phyloP scores from a whole-genome alignment of 2,329 filamentous ascomycete genomes.

The Pezicula neosporulosa region DNA sequence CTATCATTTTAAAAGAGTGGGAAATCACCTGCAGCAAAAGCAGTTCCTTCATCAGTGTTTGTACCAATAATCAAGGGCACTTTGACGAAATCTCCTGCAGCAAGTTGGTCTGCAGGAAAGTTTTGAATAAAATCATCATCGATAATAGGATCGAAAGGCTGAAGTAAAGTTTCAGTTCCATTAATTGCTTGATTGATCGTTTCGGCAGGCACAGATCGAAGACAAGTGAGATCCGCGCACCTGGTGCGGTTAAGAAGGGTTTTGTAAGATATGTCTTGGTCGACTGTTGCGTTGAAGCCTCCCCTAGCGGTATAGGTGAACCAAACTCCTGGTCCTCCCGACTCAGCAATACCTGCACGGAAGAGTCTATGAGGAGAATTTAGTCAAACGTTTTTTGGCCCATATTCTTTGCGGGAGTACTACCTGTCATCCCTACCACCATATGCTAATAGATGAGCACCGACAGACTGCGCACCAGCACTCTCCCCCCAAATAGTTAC shows the following conservation, averaged over 20 bases:
- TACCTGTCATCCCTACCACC: slow-evolving; percentile 51
- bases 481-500: slow-evolving; percentile 43
- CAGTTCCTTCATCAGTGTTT: slow-evolving; percentile 30
- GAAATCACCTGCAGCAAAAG: slow-evolving; percentile 39
- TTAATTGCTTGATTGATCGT: slow-evolving; percentile 20
- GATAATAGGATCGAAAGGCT: slow-evolving; percentile 26
- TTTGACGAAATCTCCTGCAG: slow-evolving; percentile 28
- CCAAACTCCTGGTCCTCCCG: slow-evolving; percentile 17
- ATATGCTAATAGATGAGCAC: slow-evolving; percentile 38
- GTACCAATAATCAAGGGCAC: slow-evolving; percentile 40
- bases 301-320: slow-evolving; percentile 2
- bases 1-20: slow-evolving; percentile 4
- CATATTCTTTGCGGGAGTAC: too few species aligned
- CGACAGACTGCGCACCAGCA: slow-evolving; percentile 41
- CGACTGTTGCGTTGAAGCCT: slow-evolving; percentile 16
- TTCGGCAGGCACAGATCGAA: slow-evolving; percentile 19
- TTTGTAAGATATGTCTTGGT: slow-evolving; percentile 27
- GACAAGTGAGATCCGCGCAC: slow-evolving; percentile 18
- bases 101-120: slow-evolving; percentile 26
- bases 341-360: slow-evolving; percentile 44
- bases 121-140: slow-evolving; percentile 33
- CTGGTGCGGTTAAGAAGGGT: slow-evolving; percentile 29
- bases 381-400: too few species aligned
- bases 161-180: slow-evolving; percentile 31
- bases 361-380: slow-evolving; percentile 53